Percentiles rank a stretch among this genome's conserved stretches.
phyloP scores from a whole-genome alignment of 2,329 filamentous ascomycete genomes.

The Alternaria brassicicola region DNA sequence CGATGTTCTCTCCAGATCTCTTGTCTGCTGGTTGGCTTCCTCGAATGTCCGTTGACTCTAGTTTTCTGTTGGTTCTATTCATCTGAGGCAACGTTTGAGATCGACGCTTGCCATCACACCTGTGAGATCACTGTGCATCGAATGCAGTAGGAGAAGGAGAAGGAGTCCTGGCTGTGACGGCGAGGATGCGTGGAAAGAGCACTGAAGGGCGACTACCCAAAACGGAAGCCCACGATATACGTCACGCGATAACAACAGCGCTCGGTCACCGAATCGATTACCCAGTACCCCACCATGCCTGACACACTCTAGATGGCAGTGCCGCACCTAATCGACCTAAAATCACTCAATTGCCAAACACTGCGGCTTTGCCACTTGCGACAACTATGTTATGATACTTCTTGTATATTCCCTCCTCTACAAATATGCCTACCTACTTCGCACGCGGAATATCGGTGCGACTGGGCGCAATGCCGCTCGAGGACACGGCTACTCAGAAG shows the following conservation, averaged over 20 bases:
- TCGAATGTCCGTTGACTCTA: too few relatives aligned
- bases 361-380: neutral
- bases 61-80: too few relatives aligned
- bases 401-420: neutral
- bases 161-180: neutral
- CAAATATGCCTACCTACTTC: slow-evolving; percentile 43
- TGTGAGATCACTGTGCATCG: too few relatives aligned
- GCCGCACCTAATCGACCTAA: neutral
- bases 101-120: too few relatives aligned
- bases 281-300: slow-evolving; percentile 2
- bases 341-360: neutral
- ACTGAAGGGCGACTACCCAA: slow-evolving; percentile 17
- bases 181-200: slow-evolving; percentile 4
- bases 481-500: slow-evolving; percentile 32
- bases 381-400: neutral
- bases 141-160: neutral
- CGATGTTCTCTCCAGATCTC: too few relatives aligned
- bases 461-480: slow-evolving; percentile 34
- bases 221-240: slow-evolving; percentile 13
- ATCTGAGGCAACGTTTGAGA: too few relatives aligned
- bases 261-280: slow-evolving; percentile 3
- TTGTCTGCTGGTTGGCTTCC: too few relatives aligned
- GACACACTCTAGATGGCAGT: slow-evolving; percentile 1
- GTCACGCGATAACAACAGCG: slow-evolving; percentile 20
- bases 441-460: slow-evolving; percentile 33